Conservation (phyloP, 169 alveolate genomes). For the Cryptosporidium baileyi region DNA sequence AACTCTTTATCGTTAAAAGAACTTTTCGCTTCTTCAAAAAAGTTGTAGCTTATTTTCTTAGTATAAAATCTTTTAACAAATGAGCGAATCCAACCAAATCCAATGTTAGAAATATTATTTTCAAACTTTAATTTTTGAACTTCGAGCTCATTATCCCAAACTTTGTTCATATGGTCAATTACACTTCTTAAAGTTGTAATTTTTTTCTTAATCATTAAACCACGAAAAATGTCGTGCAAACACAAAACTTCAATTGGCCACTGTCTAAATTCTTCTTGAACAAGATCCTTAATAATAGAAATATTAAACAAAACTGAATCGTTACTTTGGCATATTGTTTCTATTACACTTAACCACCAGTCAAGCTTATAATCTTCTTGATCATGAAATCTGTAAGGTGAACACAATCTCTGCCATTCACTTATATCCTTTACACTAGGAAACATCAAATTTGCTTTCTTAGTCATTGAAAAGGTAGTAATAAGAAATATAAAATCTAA, state of each 20-base stretch:
- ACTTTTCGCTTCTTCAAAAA: background rate
- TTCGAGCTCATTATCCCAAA: constrained; percentile 23
- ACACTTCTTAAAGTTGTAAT: background rate
- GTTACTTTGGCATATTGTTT: background rate
- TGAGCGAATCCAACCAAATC: constrained; percentile 32
- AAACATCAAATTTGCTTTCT: background rate
- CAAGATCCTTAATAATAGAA: background rate
- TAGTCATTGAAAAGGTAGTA: too few relatives aligned
- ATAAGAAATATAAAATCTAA: too few relatives aligned
- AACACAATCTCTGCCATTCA: constrained; percentile 62
- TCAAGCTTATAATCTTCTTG: constrained; percentile 61
- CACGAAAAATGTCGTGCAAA: constrained; percentile 22
- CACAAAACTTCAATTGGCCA: constrained; percentile 70
- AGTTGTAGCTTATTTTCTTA: background rate
- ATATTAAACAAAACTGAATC: constrained; percentile 22
- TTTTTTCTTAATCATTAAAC: constrained; percentile 7
- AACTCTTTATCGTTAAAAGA: background rate
- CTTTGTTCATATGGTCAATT: background rate
- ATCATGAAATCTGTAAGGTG: constrained; percentile 23
- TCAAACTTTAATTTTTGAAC: background rate
- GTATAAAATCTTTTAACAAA: background rate
- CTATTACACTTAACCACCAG: constrained; percentile 52
- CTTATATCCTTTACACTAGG: constrained; percentile 57
- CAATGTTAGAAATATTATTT: background rate
- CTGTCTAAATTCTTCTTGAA: constrained; percentile 10